Base-by-base conservation (phyloP, 495 filamentous ascomycete genomes). In the Schizothecium vesticola region DNA sequence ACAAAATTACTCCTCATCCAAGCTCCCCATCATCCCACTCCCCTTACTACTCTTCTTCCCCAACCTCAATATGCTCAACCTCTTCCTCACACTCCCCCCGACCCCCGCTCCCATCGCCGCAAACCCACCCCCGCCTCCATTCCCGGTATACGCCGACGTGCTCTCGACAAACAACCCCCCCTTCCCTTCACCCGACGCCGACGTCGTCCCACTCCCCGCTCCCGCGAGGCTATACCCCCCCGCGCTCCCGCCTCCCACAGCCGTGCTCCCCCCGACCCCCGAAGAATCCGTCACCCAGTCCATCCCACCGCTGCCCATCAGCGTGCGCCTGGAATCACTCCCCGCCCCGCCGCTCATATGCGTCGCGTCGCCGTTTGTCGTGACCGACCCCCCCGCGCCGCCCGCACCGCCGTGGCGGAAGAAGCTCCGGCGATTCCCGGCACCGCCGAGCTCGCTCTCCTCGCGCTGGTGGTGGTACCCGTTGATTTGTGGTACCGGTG, bases 61-160 rank as follows among this genome's bases (percentile, higher is more conserved):
- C 68, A 92, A 74, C 66, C 86, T 86, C 70, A 94, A 70, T 60
- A 89, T 73, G 71, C 90, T 92, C 62, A 93, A 78, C 72, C 91
- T 76, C 78, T 90, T 92, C 78, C 86, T 86, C 64, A 93, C 84
- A 67, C 86, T 89, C 7, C 70, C 70, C 57, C 60, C 66, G 12
- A 63, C 55, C 1, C 33, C 33, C 3, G 33, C 33, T 1, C 33
- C 33, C 33, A 43, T 43, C 33, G 33, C 33, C 13, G 33, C 33
- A 5, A 43, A 43, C 33, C 33, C 33, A 16, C 33, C 33, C 0
- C 31, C 12, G 1, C 31, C 31, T 4, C 43, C 43, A 7, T 4
- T 2, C 13, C 36, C 36, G 1, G 1, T 2, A 51, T 51, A 51
- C 43, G 43, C 19, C 19, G 43, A 51, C 43, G 43, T n/a, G 19